A percentile compares a stretch with the other conserved stretches of the same genome.
phyloP scores from a whole-genome alignment of 495 filamentous ascomycete genomes.

The Neurospora discreta region DNA sequence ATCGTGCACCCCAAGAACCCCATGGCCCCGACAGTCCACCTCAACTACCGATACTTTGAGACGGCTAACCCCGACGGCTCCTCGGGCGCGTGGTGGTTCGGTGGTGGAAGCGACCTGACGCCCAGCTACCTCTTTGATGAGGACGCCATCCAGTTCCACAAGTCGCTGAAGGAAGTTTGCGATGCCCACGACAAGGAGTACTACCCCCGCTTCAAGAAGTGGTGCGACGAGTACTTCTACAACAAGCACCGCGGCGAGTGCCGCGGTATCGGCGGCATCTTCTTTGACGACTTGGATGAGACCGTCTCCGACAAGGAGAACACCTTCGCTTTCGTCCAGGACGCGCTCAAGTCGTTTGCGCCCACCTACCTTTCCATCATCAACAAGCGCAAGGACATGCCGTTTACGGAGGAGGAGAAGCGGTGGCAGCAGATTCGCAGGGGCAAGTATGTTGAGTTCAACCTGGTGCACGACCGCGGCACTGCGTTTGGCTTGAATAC shows the following conservation, averaged over 20 bases:
- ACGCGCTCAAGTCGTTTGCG: slow-evolving; percentile 74
- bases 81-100: slow-evolving; percentile 92
- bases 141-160: slow-evolving; percentile 94
- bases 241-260: slow-evolving; percentile 82
- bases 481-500: slow-evolving; percentile 93
- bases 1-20: slow-evolving; percentile 90
- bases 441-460: slow-evolving; percentile 96
- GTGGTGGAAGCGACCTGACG: slow-evolving; percentile 88
- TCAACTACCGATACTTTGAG: slow-evolving; percentile 99
- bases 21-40: slow-evolving; percentile 92
- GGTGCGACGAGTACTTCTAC: slow-evolving; percentile 97
- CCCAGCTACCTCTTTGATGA: slow-evolving; percentile 93
- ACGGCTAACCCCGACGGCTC: slow-evolving; percentile 65
- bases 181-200: slow-evolving; percentile 88
- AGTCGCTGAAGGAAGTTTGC: slow-evolving; percentile 81
- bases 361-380: slow-evolving; percentile 90
- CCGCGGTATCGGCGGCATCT: slow-evolving; percentile 92
- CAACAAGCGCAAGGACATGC: slow-evolving; percentile 77
- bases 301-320: slow-evolving; percentile 71
- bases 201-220: slow-evolving; percentile 92
- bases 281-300: slow-evolving; percentile 95
- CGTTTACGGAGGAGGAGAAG: slow-evolving; percentile 74
- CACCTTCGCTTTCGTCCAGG: slow-evolving; percentile 82
- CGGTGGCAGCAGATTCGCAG: slow-evolving; percentile 92
- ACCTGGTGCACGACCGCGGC: slow-evolving; percentile 92